phyloP scores from a whole-genome alignment of 495 filamentous ascomycete genomes.

The Lasiosphaeriaceae sp. region DNA sequence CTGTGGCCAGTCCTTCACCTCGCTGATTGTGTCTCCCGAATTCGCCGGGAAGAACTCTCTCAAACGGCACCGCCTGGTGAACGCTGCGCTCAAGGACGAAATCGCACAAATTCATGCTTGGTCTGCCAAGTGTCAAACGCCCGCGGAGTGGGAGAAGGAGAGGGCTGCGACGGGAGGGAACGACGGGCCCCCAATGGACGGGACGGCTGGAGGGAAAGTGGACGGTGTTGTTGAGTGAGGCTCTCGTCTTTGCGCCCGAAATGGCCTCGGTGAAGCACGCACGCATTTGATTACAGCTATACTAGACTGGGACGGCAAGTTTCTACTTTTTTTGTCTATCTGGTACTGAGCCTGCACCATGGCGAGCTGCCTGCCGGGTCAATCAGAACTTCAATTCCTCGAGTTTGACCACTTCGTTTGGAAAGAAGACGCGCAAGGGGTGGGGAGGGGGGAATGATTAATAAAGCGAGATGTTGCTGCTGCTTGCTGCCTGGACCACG shows the following conservation, averaged over 20 bases:
- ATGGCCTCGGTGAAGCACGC: too few relatives aligned
- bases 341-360: too few relatives aligned
- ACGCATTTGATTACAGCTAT: too few relatives aligned
- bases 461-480: too few relatives aligned
- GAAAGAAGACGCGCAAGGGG: too few relatives aligned
- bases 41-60: constrained; percentile 87
- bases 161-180: constrained; percentile 34
- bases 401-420: too few relatives aligned
- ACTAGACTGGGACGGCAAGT: too few relatives aligned
- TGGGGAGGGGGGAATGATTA: too few relatives aligned
- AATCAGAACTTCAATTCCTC: too few relatives aligned
- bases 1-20: constrained; percentile 92
- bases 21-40: constrained; percentile 81
- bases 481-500: too few relatives aligned
- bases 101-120: constrained; percentile 97
- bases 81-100: constrained; percentile 82
- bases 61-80: constrained; percentile 84
- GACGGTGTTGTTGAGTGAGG: constrained; percentile 35
- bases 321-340: too few relatives aligned
- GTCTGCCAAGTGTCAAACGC: constrained; percentile 94
- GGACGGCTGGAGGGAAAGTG: constrained; percentile 39
- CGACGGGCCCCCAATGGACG: constrained; percentile 38
- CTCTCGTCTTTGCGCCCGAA: background rate
- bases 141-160: constrained; percentile 84
- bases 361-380: too few relatives aligned